Base-by-base conservation (phyloP, 371 early-diverging fungal genomes). In the Capniomyces stellatus region DNA sequence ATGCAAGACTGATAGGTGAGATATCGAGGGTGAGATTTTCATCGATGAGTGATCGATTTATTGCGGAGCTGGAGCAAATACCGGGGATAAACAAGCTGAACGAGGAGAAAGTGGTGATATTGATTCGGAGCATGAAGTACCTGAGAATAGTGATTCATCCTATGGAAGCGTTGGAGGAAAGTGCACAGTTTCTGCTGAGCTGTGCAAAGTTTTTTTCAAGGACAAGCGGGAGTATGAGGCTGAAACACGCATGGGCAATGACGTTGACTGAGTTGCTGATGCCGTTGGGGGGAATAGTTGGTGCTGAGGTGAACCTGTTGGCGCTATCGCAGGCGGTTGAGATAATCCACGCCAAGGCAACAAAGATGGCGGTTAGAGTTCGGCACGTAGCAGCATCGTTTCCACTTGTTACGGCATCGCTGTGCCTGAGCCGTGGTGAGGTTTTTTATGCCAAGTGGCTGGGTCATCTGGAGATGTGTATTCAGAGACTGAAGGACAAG, bases 281-380 rank as follows among this genome's bases (percentile, higher is more conserved):
- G 44, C 96, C 95, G 0, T 76, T 94, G 30, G 92, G 88, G 0
- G 83, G 81, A 46, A 91, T 90, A 2, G 92, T 90, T 8, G 78
- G 79, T 25, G 93, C 88, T 6, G 98, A 95, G 64, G 94, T 93
- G 22, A 97, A 94, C 58, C 69, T 93, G 41, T 95, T 91, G 1
- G 80, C 82, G 21, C 91, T 93, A 84, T 81, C 78, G 30, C 86
- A 85, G 62, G 83, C 92, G 1, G 80, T 97, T 39, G 95, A 97
- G 64, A 61, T 81, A 3, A 78, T 94, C 57, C 87, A 80, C 59
- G 81, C 85, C n/a, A 84, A 88, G 60, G 95, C 92, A 6, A 70
- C 75, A 64, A 83, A 89, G 64, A 89, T 95, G 92, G 77, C 81
- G 2, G 55, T 73, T 18, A 92, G 93, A 60, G 87, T 85, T 30